Evolutionary conservation across 768 basidiomycete genomes (phyloP), one percentile per base, ranked within the genome.

Genomic region (Suillus paluster): DNA sequence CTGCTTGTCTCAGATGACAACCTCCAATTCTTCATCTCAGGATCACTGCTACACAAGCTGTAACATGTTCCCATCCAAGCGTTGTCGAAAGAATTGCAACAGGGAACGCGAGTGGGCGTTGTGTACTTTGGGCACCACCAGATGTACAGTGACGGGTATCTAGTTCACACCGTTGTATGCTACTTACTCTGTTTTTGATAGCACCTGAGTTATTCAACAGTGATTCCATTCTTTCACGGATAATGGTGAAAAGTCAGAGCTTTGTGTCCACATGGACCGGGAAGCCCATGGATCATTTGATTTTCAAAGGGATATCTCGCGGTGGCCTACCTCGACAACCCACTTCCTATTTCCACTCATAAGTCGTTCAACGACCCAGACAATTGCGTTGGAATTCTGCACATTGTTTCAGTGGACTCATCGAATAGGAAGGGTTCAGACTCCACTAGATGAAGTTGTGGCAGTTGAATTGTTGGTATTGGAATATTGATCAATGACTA

Each of bases 1-100:
- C 12, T 60, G 21, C 10, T 53, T 17, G 21, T 42, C 7, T 41
- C 45, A 15, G 38, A 6, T 38, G 36, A 17, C 36, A 3, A 19
- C 11, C 23, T 30, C 61, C 58, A 33, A 59, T 27, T 21, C 9
- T 21, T 10, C 39, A 34, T 34, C 15, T 25, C 64, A 93, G 90
- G 65, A 88, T 94, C 63, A 85, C 89, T 23, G 92, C 93, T 1
- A 88, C 89, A 5, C 93, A 94, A 74, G 92, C 93, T n/a, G 93
- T 94, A n/a, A 92, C 93, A 9, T 91, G 89, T 67, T 92, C 90
- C 15, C 93, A 94, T 71, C 92, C 93, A 0, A 87, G 71, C 59
- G 75, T 91, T 23, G 80, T 91, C 3, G 91, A 91, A 68, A 83
- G 93, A 30, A 89, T 82, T 25, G 92, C 83, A 4, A 91, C 84